Base-by-base conservation (phyloP, 2,329 filamentous ascomycete species). In the Paraphaeosphaeria minitans region DNA sequence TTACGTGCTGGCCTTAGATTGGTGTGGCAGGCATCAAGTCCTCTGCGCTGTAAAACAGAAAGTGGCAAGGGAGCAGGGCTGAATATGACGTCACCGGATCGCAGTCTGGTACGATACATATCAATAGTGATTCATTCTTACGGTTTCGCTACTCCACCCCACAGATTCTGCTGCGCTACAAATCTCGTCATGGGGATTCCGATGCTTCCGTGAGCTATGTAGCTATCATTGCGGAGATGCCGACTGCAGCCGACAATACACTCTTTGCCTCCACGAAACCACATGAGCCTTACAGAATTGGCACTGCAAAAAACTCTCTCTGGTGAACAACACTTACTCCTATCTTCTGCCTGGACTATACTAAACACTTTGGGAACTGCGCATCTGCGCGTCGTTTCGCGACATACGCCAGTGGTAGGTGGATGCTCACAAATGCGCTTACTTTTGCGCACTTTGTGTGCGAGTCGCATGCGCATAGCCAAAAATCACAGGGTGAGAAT, bases 301-400 rank as follows among this genome's bases (percentile, higher is more conserved):
- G 12, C 41, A 43, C 41, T 43, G 19, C 41, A 22, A 22, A 21
- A 22, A n/a, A 19, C 41, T 16, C 10, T 22, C 19, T 19, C 10
- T 22, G 19, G 19, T 43, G 12, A 5, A 12, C 29, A 31, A 31
- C 9, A 2, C 29, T 31, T 4, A 2, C 5, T 31, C 2, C 29
- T 31, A 31, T 4, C 4, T 2, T 31, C 29, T 31, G 10, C 29
- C 4, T 10, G 29, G 4, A 31, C 9, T 12, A 8, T 6, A 10
- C 10, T 31, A 12, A 12, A 9, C 29, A 5, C 29, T 6, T 31
- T 31, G 22, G 22, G 39, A 42, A 53, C 35, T 53, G 39, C 39
- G 50, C 37, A 45, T 29, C 50, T 53, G 37, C 50, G 39, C 50
- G 50, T 8, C n/a, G 7, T 31, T 21, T 35, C 21, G 51, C 39